Evolutionary conservation across 2,329 filamentous ascomycete species (phyloP).

Genomic region (Teratosphaeria pseudoeucalypti): DNA sequence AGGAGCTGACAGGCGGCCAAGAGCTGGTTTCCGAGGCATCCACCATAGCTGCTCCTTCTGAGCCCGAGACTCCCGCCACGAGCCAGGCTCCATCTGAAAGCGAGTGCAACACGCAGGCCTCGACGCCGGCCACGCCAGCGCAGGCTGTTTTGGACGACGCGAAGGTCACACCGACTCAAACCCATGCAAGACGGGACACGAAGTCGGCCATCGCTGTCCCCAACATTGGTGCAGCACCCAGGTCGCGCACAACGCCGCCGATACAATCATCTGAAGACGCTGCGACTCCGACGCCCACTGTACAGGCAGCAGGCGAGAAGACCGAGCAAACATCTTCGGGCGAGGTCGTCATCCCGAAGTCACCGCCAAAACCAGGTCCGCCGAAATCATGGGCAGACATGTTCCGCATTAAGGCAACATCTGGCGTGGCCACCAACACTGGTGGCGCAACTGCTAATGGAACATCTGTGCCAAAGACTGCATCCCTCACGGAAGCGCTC

Average conservation of each 20-base stretch:
- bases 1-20: conserved; percentile 14
- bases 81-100: conserved; percentile 49
- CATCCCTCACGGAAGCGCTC: conserved; percentile 66
- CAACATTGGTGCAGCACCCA: conserved; percentile 39
- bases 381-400: conserved; percentile 59
- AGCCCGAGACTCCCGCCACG: conserved; percentile 47
- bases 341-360: conserved; percentile 27
- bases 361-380: conserved; percentile 31
- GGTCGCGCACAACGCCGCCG: conserved; percentile 28
- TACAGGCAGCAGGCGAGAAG: background rate
- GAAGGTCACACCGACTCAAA: conserved; percentile 21
- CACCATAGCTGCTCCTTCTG: conserved; percentile 34
- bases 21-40: conserved; percentile 37
- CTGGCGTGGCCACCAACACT: conserved; percentile 16
- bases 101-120: conserved; percentile 30
- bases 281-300: conserved; percentile 6
- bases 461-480: conserved; percentile 31
- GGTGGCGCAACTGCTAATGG: conserved; percentile 13
- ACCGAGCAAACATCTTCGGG: conserved; percentile 11
- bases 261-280: conserved; percentile 5
- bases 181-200: conserved; percentile 30
- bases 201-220: conserved; percentile 41
- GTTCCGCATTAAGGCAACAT: conserved; percentile 35
- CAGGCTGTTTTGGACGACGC: conserved; percentile 21
- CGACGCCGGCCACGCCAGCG: conserved; percentile 41